phyloP scores from a whole-genome alignment of 176 grass and related monocot genomes.

The Poa pratensis region DNA sequence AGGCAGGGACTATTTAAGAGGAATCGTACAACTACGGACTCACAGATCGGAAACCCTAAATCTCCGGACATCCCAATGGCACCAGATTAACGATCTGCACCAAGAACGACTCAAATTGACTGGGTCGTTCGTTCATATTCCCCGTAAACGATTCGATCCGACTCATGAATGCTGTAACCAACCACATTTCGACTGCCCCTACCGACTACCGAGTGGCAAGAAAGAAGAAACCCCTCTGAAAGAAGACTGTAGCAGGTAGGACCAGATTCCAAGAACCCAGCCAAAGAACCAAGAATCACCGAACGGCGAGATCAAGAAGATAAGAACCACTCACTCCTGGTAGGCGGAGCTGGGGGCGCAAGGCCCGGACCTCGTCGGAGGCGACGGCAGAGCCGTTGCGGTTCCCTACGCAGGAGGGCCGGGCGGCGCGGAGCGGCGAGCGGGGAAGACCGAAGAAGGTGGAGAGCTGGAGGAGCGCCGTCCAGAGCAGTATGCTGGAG shows the following conservation, averaged over 20 bases:
- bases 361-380: constrained; percentile 32
- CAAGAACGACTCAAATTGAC: constrained; percentile 18
- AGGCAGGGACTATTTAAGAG: neutral
- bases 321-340: constrained; percentile 63
- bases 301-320: constrained; percentile 23
- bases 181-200: constrained; percentile 26
- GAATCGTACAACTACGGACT: constrained; percentile 4
- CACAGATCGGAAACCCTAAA: neutral
- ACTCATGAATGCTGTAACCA: constrained; percentile 22
- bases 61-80: neutral
- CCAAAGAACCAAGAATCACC: constrained; percentile 28
- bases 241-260: neutral
- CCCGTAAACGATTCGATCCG: constrained; percentile 29
- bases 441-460: constrained; percentile 59
- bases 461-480: constrained; percentile 71
- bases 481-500: constrained; percentile 76
- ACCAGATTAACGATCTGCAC: constrained; percentile 18
- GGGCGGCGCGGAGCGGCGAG: constrained; percentile 50
- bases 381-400: constrained; percentile 38
- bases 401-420: constrained; percentile 54
- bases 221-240: constrained; percentile 5
- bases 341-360: constrained; percentile 50
- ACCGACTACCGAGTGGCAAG: neutral
- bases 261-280: constrained; percentile 34
- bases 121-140: neutral